Evolutionary conservation across 2,329 filamentous ascomycete genomes (phyloP), one percentile per base, ranked within the genome.

Genomic region (Colletotrichum sp.): DNA sequence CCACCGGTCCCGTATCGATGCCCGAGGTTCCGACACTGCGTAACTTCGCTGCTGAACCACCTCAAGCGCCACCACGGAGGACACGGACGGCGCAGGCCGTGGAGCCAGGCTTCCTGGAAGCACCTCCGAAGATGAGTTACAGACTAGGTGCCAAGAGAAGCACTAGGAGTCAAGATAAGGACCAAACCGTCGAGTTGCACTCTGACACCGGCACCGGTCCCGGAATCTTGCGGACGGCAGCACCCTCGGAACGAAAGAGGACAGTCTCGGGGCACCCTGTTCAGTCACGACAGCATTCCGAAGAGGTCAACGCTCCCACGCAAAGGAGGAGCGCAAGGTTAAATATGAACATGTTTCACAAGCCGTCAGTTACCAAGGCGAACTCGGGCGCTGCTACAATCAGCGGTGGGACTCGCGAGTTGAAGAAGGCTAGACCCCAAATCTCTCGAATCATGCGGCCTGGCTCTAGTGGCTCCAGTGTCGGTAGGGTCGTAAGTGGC

Each of bases 401-500:
- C 72, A 92, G 92, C 68, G 84, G 90, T 24, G 88, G 93, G 76
- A 89, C 90, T 65, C 89, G 95, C 81, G 96, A 98, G 81, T 84
- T 98, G 81, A 96, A 96, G 83, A 98, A 96, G 87, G 94, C 94
- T 78, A 95, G 94, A 81, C 94, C 95, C 78, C 94, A 93, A 5
- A 89, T 93, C 72, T 91, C 91, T 62, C 82, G 93, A 85, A 84
- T 93, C 85, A 80, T 96, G 88, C 89, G 94, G 85, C 85, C 94
- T 85, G 87, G 91, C 81, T 84, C 93, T 16, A 92, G 92, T 75
- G 88, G 91, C 18, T 92, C 94, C 5, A 95, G 91, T 70, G 95
- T 98, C 52, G 95, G 95, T 22, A 92, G 96, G 80, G 95, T 96
- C 71, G 95, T 98, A 60, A 98, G 96, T 83, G 96, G 96, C 26